A percentile compares a stretch with the other conserved stretches of the same genome.
Conservation (phyloP, 495 filamentous ascomycete species). For the Penicillium odoratum region DNA sequence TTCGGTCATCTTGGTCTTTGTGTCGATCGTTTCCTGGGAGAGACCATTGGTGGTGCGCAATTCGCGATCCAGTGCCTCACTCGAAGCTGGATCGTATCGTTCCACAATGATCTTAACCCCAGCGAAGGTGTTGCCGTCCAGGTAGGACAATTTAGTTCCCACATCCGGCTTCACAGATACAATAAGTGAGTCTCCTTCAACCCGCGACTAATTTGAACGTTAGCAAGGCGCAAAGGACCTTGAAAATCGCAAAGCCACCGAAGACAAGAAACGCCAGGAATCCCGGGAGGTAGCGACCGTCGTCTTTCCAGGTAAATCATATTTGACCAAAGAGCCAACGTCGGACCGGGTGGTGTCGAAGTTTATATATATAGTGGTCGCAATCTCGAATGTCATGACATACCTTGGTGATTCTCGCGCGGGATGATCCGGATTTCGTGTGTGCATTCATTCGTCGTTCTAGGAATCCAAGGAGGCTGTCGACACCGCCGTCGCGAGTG, state of each 20-base stretch:
- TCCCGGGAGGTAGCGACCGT: slow-evolving; percentile 49
- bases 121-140: slow-evolving; percentile 67
- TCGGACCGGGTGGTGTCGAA: slow-evolving; percentile 53
- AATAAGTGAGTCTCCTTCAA: slow-evolving; percentile 68
- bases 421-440: slow-evolving; percentile 48
- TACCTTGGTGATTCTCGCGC: slow-evolving; percentile 82
- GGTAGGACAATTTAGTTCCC: slow-evolving; percentile 54
- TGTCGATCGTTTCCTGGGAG: slow-evolving; percentile 42
- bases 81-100: slow-evolving; percentile 28
- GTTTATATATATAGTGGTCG: slow-evolving; percentile 51
- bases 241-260: slow-evolving; percentile 50
- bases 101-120: slow-evolving; percentile 59
- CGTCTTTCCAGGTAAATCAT: slow-evolving; percentile 26
- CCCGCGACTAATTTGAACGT: slow-evolving; percentile 66
- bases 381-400: slow-evolving; percentile 54
- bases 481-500: slow-evolving; percentile 69
- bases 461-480: slow-evolving; percentile 71
- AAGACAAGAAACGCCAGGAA: slow-evolving; percentile 37
- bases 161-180: slow-evolving; percentile 65
- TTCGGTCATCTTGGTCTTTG: slow-evolving; percentile 45
- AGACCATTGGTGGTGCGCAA: slow-evolving; percentile 23
- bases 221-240: slow-evolving; percentile 66
- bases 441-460: slow-evolving; percentile 68
- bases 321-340: neutral
- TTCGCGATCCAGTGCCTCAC: slow-evolving; percentile 24